Evolutionary conservation across 192 early-diverging fungal genomes (phyloP), one percentile per base, ranked within the genome.

Genomic region (Coemansia sp.): DNA sequence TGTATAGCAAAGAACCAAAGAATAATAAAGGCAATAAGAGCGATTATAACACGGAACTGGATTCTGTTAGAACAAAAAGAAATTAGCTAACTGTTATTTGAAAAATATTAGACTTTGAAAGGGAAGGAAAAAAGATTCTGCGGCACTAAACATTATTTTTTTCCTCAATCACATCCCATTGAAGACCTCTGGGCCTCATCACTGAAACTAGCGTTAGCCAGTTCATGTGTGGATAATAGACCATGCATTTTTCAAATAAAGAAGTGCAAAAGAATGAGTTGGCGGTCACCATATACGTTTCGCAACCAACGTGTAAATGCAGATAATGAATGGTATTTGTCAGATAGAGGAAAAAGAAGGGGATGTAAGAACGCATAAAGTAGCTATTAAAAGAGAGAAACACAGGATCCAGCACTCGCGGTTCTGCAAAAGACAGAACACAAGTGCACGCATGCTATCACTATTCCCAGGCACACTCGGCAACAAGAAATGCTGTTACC

Each of bases 291-390:
- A n/a, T n/a, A n/a, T n/a, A n/a, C n/a, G n/a, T n/a, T n/a, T n/a
- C n/a, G n/a, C n/a, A n/a, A n/a, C n/a, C n/a, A n/a, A 22, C 21
- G 32, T 5, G 16, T 9, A 58, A 58, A 58, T 58, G 39, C 32
- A n/a, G n/a, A n/a, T n/a, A 13, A 40, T 58, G 19, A 36, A 58
- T 58, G 32, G 16, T 58, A 36, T 52, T 58, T 13, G 56, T 40
- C 32, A 56, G 13, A 46, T 46, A 46, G 8, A 15, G 15, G 15
- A 46, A 46, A 46, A 46, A 3, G 54, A 36, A 37, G 6, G 32
- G 32, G 3, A 56, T 56, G 54, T 37, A 56, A 32, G 13, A 56
- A 56, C 1, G 54, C 19, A 7, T 26, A 37, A 48, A 16, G 6
- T 6, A 48, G 18, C 18, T n/a, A 11, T 16, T 16, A n/a, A 13